phyloP scores from a whole-genome alignment of 2,329 filamentous ascomycete species.

The Venturia effusa region DNA sequence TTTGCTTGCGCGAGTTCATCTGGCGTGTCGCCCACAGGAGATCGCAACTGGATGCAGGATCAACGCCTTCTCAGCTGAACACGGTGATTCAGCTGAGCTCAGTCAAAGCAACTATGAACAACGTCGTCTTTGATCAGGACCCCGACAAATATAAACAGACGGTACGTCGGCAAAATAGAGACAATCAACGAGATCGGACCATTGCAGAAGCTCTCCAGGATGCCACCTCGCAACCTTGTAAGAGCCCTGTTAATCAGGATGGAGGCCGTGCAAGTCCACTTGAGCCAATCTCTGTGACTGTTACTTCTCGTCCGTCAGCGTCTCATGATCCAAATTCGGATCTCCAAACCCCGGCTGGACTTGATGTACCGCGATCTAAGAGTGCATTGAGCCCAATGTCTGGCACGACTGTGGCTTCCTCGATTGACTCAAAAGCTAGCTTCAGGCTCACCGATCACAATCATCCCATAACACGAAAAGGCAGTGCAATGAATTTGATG shows the following conservation, averaged over 20 bases:
- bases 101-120: slow-evolving; percentile 60
- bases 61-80: slow-evolving; percentile 20
- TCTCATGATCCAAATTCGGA: background rate
- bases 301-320: background rate
- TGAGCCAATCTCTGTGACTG: background rate
- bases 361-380: slow-evolving; percentile 6
- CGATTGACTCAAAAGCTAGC: slow-evolving; percentile 21
- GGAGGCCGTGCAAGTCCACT: background rate
- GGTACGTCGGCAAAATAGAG: slow-evolving; percentile 21
- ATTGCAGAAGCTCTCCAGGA: slow-evolving; percentile 87
- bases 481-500: slow-evolving; percentile 50
- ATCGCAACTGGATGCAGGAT: slow-evolving; percentile 20
- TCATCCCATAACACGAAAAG: slow-evolving; percentile 34
- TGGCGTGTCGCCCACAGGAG: slow-evolving; percentile 73
- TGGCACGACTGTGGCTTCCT: slow-evolving; percentile 19
- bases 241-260: background rate
- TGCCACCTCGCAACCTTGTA: slow-evolving; percentile 35
- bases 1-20: slow-evolving; percentile 81
- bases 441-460: slow-evolving; percentile 20
- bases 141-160: slow-evolving; percentile 36
- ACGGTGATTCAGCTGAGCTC: slow-evolving; percentile 64
- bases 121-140: slow-evolving; percentile 81
- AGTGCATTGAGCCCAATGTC: slow-evolving; percentile 4
- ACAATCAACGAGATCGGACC: slow-evolving; percentile 48
- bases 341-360: background rate